Percentiles rank a stretch among this genome's conserved stretches.
Conservation (phyloP, 352 stramenopile species). For the Phytophthora tentaculata region DNA sequence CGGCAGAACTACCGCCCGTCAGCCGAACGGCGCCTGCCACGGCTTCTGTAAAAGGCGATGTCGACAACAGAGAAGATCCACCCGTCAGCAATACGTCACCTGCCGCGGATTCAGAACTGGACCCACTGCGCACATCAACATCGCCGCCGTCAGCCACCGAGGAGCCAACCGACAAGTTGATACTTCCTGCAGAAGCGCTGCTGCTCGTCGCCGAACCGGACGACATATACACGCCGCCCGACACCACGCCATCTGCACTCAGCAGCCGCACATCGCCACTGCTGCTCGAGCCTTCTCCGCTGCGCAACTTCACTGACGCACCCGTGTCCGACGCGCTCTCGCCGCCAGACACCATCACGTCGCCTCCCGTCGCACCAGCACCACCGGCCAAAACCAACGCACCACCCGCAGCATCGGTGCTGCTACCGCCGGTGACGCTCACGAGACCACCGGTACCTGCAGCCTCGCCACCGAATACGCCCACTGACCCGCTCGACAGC, state of each 20-base stretch:
- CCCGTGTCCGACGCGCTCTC: slow-evolving; percentile 18
- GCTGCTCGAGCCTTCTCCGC: slow-evolving; percentile 26
- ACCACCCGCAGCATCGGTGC: slow-evolving; percentile 7
- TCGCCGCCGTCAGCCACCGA: slow-evolving; percentile 20
- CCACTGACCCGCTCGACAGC: slow-evolving; percentile 31
- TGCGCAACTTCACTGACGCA: slow-evolving; percentile 21
- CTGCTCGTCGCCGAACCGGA: slow-evolving; percentile 15
- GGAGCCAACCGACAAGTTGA: slow-evolving; percentile 22
- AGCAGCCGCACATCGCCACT: slow-evolving; percentile 25
- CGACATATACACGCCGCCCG: slow-evolving; percentile 27
- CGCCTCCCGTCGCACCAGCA: slow-evolving; percentile 21
- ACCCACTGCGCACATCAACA: slow-evolving; percentile 21
- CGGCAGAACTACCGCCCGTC: slow-evolving; percentile 21
- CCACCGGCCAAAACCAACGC: slow-evolving; percentile 22
- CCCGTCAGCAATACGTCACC: slow-evolving; percentile 27
- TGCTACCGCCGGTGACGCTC: slow-evolving; percentile 14
- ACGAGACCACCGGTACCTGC: slow-evolving; percentile 17
- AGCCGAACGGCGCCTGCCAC: slow-evolving; percentile 22
- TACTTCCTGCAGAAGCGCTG: slow-evolving; percentile 7
- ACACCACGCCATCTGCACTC: slow-evolving; percentile 21
- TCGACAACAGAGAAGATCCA: slow-evolving; percentile 17
- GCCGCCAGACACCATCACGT: slow-evolving; percentile 24
- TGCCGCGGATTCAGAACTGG: slow-evolving; percentile 15
- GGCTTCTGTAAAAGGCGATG: slow-evolving; percentile 8
- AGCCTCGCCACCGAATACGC: slow-evolving; percentile 22